These are phyloP conservation scores for Pascua guehoae DNA, from an alignment of 1,284 basidiomycete genomes.

Conservation along the genomic window DNA sequence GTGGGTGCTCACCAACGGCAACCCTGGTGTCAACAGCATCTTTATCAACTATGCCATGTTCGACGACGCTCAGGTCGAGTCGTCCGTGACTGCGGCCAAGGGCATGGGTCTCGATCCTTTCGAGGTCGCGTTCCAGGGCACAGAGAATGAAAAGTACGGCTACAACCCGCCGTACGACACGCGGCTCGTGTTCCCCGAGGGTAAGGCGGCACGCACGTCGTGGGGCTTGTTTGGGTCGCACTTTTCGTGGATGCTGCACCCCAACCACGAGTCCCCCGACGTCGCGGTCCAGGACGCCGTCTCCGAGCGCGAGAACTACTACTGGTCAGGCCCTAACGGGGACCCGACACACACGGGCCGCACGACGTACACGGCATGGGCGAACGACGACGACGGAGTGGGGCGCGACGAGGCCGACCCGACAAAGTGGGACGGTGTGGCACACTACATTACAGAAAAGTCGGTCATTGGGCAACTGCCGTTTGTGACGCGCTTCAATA, in stretches of 20 bases:
- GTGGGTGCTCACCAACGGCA: background rate
- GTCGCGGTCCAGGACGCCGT: background rate
- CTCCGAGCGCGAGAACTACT: background rate
- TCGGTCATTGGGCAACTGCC: background rate
- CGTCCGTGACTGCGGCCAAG: background rate
- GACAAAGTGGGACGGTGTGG: background rate
- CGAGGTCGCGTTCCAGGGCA: background rate
- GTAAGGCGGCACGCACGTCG: background rate
- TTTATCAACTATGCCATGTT: background rate
- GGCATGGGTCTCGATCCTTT: background rate
- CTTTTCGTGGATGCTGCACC: background rate
- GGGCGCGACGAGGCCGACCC: background rate
- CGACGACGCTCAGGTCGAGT: background rate
- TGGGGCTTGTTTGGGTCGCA: background rate
- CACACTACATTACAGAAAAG: background rate
- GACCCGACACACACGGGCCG: background rate
- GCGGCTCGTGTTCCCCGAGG: background rate
- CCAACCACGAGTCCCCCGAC: background rate
- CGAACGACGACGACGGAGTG: background rate
- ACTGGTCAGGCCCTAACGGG: background rate
- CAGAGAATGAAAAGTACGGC: background rate
- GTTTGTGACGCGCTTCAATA: conserved; percentile 1
- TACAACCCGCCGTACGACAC: background rate
- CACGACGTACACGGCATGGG: background rate
- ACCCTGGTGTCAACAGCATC: background rate